These are phyloP conservation scores for Fraxinus nigra DNA, from an alignment of 305 asterid genomes.

Conservation along the genomic window DNA sequence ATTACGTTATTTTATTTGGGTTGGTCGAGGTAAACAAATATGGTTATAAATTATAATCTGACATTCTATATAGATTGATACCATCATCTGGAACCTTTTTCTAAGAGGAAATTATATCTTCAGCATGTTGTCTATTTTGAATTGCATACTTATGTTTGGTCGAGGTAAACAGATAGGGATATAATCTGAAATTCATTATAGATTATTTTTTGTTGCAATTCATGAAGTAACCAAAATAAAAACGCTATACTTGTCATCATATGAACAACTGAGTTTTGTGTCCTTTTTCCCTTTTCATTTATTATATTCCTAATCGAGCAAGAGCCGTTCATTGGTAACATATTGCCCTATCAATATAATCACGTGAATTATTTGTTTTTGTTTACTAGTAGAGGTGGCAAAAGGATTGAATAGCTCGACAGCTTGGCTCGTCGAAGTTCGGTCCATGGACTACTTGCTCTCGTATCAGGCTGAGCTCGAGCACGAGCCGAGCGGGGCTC, in stretches of 20 bases:
- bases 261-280: neutral
- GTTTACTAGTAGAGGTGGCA: neutral
- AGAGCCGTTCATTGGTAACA: slow-evolving; percentile 1
- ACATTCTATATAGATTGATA: neutral
- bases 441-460: too few relatives aligned
- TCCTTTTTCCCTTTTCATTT: neutral
- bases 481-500: too few relatives aligned
- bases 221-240: neutral
- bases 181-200: neutral
- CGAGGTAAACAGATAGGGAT: neutral
- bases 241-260: neutral
- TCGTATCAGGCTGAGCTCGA: too few relatives aligned
- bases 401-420: too few relatives aligned
- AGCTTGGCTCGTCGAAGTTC: too few relatives aligned
- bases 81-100: neutral
- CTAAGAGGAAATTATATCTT: neutral
- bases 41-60: neutral
- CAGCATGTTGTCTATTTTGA: neutral
- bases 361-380: neutral
- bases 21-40: neutral
- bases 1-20: neutral
- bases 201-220: neutral
- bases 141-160: neutral
- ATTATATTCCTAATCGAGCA: neutral
- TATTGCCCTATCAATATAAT: neutral